These are phyloP conservation scores for Aureobasidium lini DNA, from an alignment of 2,329 filamentous ascomycete genomes.

Conservation along the genomic window DNA sequence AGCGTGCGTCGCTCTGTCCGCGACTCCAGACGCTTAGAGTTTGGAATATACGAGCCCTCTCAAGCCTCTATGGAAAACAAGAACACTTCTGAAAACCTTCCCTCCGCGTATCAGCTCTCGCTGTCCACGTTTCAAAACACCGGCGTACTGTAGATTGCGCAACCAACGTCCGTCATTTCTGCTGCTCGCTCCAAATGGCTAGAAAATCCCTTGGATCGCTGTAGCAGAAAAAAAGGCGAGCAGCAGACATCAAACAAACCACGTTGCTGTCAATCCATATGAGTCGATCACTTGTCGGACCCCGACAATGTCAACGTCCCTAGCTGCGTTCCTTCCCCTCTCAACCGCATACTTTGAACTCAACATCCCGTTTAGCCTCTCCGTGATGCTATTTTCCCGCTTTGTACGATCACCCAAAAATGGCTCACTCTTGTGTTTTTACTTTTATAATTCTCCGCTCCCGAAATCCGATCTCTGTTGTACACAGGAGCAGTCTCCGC, in stretches of 20 bases:
- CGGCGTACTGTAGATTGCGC: neutral
- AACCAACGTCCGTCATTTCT: neutral
- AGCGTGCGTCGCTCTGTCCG: neutral
- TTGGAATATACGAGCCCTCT: neutral
- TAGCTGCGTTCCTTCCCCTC: neutral
- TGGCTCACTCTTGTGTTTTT: neutral
- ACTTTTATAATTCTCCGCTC: neutral
- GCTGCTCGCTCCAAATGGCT: neutral
- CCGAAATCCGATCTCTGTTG: neutral
- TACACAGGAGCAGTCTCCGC: neutral
- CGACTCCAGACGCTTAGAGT: neutral
- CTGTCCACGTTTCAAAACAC: slow-evolving; percentile 1
- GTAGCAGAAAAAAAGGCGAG: neutral
- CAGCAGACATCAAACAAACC: neutral
- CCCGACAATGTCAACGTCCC: neutral
- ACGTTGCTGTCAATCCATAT: neutral
- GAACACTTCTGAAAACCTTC: neutral
- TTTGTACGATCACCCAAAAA: neutral
- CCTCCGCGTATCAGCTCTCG: neutral
- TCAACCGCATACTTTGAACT: slow-evolving; percentile 1
- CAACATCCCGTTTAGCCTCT: neutral
- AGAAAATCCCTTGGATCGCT: neutral
- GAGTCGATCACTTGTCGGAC: neutral
- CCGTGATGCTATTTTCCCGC: neutral
- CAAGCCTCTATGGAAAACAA: neutral